Evolutionary conservation across 2,329 filamentous ascomycete species (phyloP).

Genomic region (Leptographium galeiforme): DNA sequence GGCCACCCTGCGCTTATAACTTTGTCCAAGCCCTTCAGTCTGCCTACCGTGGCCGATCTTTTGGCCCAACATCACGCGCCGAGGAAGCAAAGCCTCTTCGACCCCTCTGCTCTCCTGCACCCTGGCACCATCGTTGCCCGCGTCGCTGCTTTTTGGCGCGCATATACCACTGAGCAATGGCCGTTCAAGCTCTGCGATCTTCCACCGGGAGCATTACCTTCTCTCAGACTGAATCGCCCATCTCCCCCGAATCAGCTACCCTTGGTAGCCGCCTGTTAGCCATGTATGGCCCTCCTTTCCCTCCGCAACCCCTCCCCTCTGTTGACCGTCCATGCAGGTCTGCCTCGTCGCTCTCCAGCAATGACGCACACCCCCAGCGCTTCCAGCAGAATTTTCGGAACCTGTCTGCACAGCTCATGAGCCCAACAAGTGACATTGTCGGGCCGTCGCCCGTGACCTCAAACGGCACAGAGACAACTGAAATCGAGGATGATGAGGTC

Average conservation of each 20-base stretch:
- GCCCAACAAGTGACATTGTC: slow-evolving; percentile 55
- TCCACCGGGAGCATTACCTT: slow-evolving; percentile 46
- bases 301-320: background rate
- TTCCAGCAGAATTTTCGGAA: slow-evolving; percentile 34
- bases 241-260: background rate
- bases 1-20: background rate
- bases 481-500: slow-evolving; percentile 64
- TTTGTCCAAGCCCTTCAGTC: background rate
- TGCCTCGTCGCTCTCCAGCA: slow-evolving; percentile 20
- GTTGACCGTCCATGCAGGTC: slow-evolving; percentile 17
- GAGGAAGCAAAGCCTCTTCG: background rate
- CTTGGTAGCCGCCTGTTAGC: slow-evolving; percentile 27
- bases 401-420: slow-evolving; percentile 40
- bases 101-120: background rate
- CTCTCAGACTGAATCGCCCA: slow-evolving; percentile 20
- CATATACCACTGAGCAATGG: slow-evolving; percentile 25
- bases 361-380: slow-evolving; percentile 36
- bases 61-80: background rate
- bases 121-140: background rate
- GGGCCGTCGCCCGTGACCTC: slow-evolving; percentile 78
- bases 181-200: slow-evolving; percentile 48
- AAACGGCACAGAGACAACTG: slow-evolving; percentile 69
- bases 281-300: slow-evolving; percentile 27
- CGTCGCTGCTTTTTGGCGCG: background rate
- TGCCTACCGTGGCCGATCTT: background rate